Evolutionary conservation across 306 rosid species (phyloP), one percentile per base, ranked within the genome.

Genomic region (Nissolia schottii): DNA sequence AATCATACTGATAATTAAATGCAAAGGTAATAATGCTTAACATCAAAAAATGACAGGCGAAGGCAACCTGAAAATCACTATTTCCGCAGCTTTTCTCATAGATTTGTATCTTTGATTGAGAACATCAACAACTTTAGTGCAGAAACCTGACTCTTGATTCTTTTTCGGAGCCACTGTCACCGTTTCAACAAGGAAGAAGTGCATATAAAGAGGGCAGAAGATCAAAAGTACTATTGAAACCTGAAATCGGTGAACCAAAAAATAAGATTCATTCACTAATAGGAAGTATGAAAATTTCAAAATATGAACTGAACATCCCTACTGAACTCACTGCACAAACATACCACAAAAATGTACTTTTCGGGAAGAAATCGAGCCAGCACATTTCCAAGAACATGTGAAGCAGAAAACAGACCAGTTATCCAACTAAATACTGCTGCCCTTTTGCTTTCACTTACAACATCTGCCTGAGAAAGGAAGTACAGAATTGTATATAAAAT

Each of bases 161-260:
- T 41, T 65, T 50, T 11, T 70, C 0, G 87, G 81, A 48, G 84
- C 13, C 19, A 37, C 51, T 66, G 7, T 37, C 41, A 84, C 79
- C 0, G 97, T 87, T 77, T 89, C 97, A 4, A n/a, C 59, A 31
- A 85, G 81, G 85, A 92, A 92, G 60, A 92, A n/a, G 75, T 86
- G 79, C 87, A 92, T 81, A 65, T 92, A 92, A 48, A 84, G 53
- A 2, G 92, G 85, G 74, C 90, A 79, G 51, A 83, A 75, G 56
- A 71, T 84, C 86, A 92, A 60, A 14, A 92, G 84, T n/a, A 29
- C 81, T 60, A 85, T 74, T 51, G 97, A 79, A 69, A 87, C 93
- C 97, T 92, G 92, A 73, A 85, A 80, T 12, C 53, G 31, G 14
- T 32, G 45, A 69, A 41, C 41, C 41, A 16, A n/a, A 34, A n/a